Base-by-base conservation (phyloP, 768 basidiomycete species). In the Baorangia bicolor region DNA sequence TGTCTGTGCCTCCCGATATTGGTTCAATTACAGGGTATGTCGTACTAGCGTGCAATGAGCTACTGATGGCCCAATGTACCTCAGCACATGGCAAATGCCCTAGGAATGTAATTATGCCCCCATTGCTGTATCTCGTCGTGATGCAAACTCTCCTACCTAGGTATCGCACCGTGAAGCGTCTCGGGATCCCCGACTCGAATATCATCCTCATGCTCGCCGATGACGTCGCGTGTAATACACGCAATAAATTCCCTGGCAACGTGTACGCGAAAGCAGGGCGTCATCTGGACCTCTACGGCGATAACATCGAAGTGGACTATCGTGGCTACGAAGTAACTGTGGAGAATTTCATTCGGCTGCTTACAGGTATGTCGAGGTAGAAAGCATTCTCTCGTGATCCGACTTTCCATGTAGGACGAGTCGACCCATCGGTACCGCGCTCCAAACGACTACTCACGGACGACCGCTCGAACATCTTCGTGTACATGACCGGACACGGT, bases 191-290 rank as follows among this genome's bases (percentile, higher is more conserved):
- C 20, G 97, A 99, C 76, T 94, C 92, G 12, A 95, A 98, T 64
- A 98, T 99, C 70, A 96, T 99, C 72, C 86, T 99, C 50, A 98
- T 98, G 97, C 82, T 99, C 49, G 92, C 96, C 7, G 97, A 99
- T 70, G 97, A 98, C 69, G 91, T 83, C 2, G 91, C 96, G 0
- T 99, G 97, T 67, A 97, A 98, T 68, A 65, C 92, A 9, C 82
- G 96, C 38, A 98, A 99, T 75, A 85, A 83, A 48, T 96, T 94
- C 65, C 87, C 97, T 2, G 96, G 87, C 1, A 90, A 87, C 45
- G 94, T 99, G 4, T 98, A 93, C 67, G 87, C 94, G n/a, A 92
- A 92, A 65, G 79, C 85, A 0, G 91, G 87, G 0, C 83, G 88
- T 20, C 79, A 82, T 33, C 78, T 95, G 3, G 96, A 99, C 67